These are phyloP conservation scores for Marchantia polymorpha DNA, from an alignment of 225 moss, liverwort and hornwort species.

Conservation along the genomic window DNA sequence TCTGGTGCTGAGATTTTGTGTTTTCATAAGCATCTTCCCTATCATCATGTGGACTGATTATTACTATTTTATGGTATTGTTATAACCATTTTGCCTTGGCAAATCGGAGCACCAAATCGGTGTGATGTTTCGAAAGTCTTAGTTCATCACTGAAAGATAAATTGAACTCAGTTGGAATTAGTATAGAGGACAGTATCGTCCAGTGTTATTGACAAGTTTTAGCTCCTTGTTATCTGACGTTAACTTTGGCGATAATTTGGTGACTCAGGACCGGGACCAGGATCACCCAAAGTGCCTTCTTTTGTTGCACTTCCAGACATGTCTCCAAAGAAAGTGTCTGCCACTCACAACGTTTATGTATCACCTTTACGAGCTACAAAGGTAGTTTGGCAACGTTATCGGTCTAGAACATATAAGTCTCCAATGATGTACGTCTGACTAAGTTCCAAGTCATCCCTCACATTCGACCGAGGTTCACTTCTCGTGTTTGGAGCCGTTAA, in stretches of 20 bases:
- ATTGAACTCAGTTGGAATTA: neutral
- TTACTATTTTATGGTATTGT: no score
- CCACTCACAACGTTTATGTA: slow-evolving; percentile 84
- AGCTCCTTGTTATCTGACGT: neutral
- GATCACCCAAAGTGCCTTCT: slow-evolving; percentile 63
- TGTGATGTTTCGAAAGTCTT: no score
- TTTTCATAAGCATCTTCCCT: no score
- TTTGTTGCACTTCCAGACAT: slow-evolving; percentile 83
- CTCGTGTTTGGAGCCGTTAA: neutral
- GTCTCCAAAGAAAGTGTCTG: slow-evolving; percentile 96
- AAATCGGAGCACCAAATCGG: no score
- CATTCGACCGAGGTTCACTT: neutral
- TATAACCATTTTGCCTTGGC: no score
- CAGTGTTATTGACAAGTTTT: neutral
- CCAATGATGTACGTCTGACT: neutral
- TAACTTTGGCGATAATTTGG: neutral
- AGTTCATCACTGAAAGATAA: no score
- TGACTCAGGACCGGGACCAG: slow-evolving; percentile 60
- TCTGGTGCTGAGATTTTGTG: no score
- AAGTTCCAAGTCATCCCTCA: neutral
- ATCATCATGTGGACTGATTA: no score
- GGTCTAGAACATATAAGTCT: neutral
- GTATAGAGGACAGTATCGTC: neutral
- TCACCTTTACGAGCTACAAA: slow-evolving; percentile 85
- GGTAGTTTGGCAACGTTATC: slow-evolving; percentile 34